Evolutionary conservation across 2,329 filamentous ascomycete genomes (phyloP).

Genomic region (Aureobasidium sp.): DNA sequence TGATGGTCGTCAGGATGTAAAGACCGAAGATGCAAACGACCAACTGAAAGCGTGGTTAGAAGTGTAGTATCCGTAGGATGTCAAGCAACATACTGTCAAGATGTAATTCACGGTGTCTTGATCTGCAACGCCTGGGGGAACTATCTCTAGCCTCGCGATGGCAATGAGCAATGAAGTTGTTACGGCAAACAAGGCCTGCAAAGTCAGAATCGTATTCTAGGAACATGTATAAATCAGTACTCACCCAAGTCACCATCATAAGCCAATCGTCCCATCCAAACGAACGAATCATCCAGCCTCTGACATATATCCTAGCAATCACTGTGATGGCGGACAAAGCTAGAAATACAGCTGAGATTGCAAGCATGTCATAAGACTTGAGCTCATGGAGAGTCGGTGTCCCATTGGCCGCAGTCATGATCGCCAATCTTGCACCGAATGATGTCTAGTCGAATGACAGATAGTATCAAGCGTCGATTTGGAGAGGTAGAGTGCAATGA

Average conservation of each 20-base stretch:
- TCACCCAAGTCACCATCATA: constrained; percentile 33
- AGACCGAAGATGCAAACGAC: constrained; percentile 27
- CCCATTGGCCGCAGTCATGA: neutral
- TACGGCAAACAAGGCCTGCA: neutral
- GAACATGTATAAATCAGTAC: neutral
- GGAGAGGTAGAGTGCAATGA: neutral
- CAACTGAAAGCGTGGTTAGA: constrained; percentile 14
- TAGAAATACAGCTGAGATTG: constrained; percentile 21
- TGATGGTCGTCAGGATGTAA: constrained; percentile 33
- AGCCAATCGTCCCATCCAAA: constrained; percentile 38
- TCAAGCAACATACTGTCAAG: neutral
- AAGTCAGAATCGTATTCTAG: neutral
- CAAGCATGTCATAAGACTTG: constrained; percentile 8
- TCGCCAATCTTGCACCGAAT: neutral
- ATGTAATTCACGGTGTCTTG: neutral
- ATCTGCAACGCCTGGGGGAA: neutral
- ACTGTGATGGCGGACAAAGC: constrained; percentile 31
- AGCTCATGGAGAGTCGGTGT: neutral
- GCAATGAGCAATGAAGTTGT: neutral
- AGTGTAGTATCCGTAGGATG: too few species aligned
- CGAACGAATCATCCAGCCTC: constrained; percentile 29
- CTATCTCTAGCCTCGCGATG: neutral
- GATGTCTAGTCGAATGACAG: neutral
- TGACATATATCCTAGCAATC: constrained; percentile 31
- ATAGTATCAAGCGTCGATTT: neutral